Conservation (phyloP, 2,329 filamentous ascomycete genomes). For the Penicillium oxalicum region DNA sequence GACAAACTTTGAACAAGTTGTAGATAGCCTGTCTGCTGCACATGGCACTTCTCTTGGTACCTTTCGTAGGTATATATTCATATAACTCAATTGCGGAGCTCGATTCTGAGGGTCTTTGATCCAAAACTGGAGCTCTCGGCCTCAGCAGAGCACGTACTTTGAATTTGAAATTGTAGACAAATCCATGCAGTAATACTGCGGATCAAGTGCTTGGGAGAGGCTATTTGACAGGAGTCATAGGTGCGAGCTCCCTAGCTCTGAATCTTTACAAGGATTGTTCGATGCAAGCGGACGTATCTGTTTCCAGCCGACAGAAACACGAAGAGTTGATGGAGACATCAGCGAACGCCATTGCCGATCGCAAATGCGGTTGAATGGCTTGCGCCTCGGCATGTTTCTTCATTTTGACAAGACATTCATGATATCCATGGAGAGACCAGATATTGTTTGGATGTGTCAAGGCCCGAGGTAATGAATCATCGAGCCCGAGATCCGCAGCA, state of each 20-base stretch:
- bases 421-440: conserved; percentile 67
- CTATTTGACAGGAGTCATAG: too few species aligned
- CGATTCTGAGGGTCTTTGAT: too few species aligned
- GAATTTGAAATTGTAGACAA: too few species aligned
- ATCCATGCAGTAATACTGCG: too few species aligned
- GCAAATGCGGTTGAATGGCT: conserved; percentile 46
- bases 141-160: too few species aligned
- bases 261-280: not conserved
- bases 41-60: not conserved
- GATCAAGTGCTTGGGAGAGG: too few species aligned
- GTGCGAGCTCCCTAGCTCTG: too few species aligned
- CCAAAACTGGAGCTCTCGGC: not conserved
- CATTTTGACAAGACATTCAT: conserved; percentile 60
- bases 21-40: not conserved
- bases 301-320: conserved; percentile 49
- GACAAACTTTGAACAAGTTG: not conserved
- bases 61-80: conserved; percentile 1
- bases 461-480: conserved; percentile 56
- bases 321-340: conserved; percentile 56
- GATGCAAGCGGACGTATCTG: not conserved
- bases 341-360: conserved; percentile 48
- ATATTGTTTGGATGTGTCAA: conserved; percentile 66
- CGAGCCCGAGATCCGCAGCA: conserved; percentile 55
- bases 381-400: conserved; percentile 45
- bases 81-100: not conserved